Evolutionary conservation across 345 rosid genomes (phyloP).

Genomic region (Corchorus capsularis): DNA sequence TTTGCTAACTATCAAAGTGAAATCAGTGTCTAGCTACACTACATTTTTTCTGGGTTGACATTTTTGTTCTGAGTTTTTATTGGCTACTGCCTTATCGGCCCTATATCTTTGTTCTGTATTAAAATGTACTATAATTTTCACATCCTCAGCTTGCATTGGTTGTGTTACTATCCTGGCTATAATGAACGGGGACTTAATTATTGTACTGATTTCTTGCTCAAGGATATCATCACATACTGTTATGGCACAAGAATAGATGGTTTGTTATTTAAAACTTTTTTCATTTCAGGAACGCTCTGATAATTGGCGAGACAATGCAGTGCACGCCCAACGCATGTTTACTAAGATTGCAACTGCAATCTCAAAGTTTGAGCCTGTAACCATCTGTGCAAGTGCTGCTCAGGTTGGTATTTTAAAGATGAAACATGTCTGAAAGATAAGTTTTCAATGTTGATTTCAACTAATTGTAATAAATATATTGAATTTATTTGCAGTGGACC

Average conservation of each 20-base stretch:
- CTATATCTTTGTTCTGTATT: background rate
- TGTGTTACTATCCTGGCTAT: background rate
- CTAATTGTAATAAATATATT: slow-evolving; percentile 5
- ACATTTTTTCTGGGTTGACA: too few relatives aligned
- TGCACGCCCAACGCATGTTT: slow-evolving; percentile 61
- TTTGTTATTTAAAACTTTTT: slow-evolving; percentile 6
- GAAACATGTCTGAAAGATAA: slow-evolving; percentile 1
- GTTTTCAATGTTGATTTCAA: slow-evolving; percentile 11
- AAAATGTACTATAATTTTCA: background rate
- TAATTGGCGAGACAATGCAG: slow-evolving; percentile 81
- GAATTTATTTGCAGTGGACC: slow-evolving; percentile 59
- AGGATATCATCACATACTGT: background rate
- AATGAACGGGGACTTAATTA: background rate
- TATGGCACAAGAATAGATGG: background rate
- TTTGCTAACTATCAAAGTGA: background rate
- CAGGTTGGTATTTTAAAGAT: slow-evolving; percentile 54
- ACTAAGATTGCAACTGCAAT: slow-evolving; percentile 72
- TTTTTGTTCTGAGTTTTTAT: background rate
- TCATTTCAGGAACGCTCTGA: slow-evolving; percentile 77
- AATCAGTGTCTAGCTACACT: too few relatives aligned
- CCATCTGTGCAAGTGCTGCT: slow-evolving; percentile 82
- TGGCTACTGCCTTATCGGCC: background rate
- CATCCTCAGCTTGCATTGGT: background rate
- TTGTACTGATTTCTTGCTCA: background rate
- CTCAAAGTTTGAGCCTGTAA: slow-evolving; percentile 76